Evolutionary conservation across 352 stramenopile species (phyloP), one percentile per base, ranked within the genome.

Genomic region (Salisapilia sapeloensis): DNA sequence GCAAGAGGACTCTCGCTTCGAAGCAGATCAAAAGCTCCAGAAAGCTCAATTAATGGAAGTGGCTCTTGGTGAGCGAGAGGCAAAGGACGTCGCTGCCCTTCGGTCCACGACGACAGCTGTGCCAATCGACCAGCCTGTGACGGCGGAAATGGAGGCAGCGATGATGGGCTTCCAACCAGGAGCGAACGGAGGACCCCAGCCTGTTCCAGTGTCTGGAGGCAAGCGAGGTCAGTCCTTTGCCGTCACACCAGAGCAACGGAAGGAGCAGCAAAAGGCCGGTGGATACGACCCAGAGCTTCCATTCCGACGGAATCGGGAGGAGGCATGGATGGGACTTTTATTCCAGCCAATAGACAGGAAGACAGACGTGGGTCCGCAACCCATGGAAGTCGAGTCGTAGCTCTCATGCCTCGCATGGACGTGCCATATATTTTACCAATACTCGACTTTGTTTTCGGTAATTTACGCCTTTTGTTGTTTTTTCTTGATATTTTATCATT

Each of bases 131-230:
- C 74, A 90, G 46, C 58, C 74, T 2, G 62, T 90, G n/a, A 84
- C 67, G 2, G 74, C 74, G 9, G 74, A 90, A 40, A 90, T 90
- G 74, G 74, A 90, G 40, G 74, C 74, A 0, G 74, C 74, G 4
- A 90, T 90, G 74, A 83, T 90, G 62, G 74, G 74, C 5, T 86
- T 89, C 42, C 70, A 86, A 41, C 72, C 72, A 2, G 70, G 74
- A 7, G 55, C 74, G 3, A 44, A 80, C 37, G 71, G 67, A 6
- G 74, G 70, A 0, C 67, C 74, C 12, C 74, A 90, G 46, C 74
- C 74, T 0, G 40, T 84, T 9, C 74, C 74, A 0, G 70, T 90
- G 24, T 65, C 71, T 14, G 74, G 74, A 34, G 74, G 74, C 33
- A 90, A 90, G 40, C 60, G 71, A 6, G 71, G 71, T 4, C 67